Percentiles rank a stretch among this genome's conserved stretches.
Evolutionary conservation across 176 grass and related monocot species (phyloP).

Genomic region (Oryza brachyantha): DNA sequence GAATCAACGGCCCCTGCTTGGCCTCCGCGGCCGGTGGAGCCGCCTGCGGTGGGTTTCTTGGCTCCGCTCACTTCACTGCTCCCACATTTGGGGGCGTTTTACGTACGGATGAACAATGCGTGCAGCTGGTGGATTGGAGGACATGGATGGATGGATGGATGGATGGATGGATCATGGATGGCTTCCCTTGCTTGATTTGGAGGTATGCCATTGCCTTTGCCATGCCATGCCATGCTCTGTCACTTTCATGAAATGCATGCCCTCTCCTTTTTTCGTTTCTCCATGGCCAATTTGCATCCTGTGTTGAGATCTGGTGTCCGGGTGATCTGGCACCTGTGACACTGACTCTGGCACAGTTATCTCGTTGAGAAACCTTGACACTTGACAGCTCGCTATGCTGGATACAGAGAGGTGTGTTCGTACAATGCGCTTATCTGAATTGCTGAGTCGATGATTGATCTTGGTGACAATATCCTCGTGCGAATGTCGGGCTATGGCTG

Average conservation of each 20-base stretch:
- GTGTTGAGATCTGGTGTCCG: background rate
- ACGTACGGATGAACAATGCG: too few relatives aligned
- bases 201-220: background rate
- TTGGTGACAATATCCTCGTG: background rate
- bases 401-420: background rate
- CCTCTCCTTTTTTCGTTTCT: constrained; percentile 22
- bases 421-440: background rate
- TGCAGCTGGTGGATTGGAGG: background rate
- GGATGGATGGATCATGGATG: too few relatives aligned
- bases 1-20: background rate
- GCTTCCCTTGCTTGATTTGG: too few relatives aligned
- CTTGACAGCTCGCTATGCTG: background rate
- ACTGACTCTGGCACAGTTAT: constrained; percentile 19
- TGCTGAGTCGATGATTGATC: background rate
- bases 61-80: background rate
- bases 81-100: background rate
- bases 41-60: background rate
- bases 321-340: constrained; percentile 19
- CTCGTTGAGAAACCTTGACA: constrained; percentile 4
- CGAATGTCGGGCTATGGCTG: background rate
- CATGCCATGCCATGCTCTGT: constrained; percentile 11
- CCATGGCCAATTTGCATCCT: background rate
- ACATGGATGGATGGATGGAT: too few relatives aligned
- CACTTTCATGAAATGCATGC: constrained; percentile 26
- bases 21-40: background rate